A percentile compares a stretch with the other conserved stretches of the same genome.
Evolutionary conservation across 345 rosid genomes (phyloP).

Genomic region (Lepidium africanum): DNA sequence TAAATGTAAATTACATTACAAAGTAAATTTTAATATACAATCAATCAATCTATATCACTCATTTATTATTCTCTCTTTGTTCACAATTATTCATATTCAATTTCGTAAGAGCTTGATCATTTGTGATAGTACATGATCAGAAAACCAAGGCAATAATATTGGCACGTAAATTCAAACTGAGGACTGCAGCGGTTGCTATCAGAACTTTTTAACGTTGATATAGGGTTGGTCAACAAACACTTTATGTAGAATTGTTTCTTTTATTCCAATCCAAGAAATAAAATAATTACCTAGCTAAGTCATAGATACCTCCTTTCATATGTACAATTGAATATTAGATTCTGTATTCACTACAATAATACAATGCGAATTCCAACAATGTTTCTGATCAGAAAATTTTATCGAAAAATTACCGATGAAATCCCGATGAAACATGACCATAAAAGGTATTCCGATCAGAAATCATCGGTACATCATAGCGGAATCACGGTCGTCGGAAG

Average conservation of each 20-base stretch:
- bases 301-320: background rate
- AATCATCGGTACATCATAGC: too few species aligned
- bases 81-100: background rate
- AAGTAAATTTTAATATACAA: background rate
- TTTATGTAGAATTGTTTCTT: constrained; percentile 6
- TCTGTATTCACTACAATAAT: background rate
- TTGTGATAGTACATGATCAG: constrained; percentile 17
- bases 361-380: too few species aligned
- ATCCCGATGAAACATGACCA: too few species aligned
- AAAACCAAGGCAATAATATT: constrained; percentile 20
- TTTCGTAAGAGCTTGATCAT: constrained; percentile 8
- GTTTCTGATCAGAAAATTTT: too few species aligned
- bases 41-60: constrained; percentile 6
- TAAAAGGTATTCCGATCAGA: too few species aligned
- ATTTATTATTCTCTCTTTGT: constrained; percentile 8
- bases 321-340: background rate
- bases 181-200: constrained; percentile 26
- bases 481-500: too few species aligned
- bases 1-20: too few species aligned
- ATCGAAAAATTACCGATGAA: too few species aligned
- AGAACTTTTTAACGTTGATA: constrained; percentile 5
- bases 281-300: constrained; percentile 5
- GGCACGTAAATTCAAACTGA: constrained; percentile 19
- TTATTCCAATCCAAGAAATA: constrained; percentile 5
- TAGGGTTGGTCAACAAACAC: constrained; percentile 15